Evolutionary conservation across 176 grass and related monocot species (phyloP).

Genomic region (Lolium rigidum): DNA sequence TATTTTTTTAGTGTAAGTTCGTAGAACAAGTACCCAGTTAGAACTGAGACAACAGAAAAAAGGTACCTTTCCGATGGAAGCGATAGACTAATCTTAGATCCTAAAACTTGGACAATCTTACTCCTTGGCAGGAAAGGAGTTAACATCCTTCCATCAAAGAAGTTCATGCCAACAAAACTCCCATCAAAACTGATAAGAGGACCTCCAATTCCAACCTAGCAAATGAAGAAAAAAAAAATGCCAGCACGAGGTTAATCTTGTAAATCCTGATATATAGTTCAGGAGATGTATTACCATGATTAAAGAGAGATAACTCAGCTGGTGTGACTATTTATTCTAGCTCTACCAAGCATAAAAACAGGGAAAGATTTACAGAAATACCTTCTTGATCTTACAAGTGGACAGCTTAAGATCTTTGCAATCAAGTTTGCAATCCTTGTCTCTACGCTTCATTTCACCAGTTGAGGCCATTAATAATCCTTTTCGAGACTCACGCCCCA

Average conservation of each 20-base stretch:
- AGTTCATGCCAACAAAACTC: conserved; percentile 24
- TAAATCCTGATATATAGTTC: not conserved
- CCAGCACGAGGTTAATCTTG: not conserved
- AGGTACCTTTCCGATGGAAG: conserved; percentile 10
- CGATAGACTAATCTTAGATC: not conserved
- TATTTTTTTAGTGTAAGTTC: not conserved
- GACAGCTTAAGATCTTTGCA: conserved; percentile 17
- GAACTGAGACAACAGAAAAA: not conserved
- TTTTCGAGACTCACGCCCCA: not conserved
- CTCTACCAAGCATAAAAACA: not conserved
- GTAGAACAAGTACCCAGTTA: not conserved
- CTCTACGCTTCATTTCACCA: not conserved
- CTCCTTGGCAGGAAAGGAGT: conserved; percentile 20
- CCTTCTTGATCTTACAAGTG: conserved; percentile 46
- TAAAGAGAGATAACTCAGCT: not conserved
- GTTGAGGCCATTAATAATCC: conserved; percentile 15
- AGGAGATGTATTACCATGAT: not conserved
- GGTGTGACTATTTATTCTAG: not conserved
- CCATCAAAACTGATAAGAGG: conserved; percentile 30
- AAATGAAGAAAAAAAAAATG: not conserved
- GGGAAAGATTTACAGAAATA: not conserved
- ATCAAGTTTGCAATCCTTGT: not conserved
- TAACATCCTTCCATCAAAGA: not conserved
- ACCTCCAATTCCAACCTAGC: conserved; percentile 27
- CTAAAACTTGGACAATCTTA: not conserved